Base-by-base conservation (phyloP, 1,284 basidiomycete genomes). In the Fomitopsis pinicola region DNA sequence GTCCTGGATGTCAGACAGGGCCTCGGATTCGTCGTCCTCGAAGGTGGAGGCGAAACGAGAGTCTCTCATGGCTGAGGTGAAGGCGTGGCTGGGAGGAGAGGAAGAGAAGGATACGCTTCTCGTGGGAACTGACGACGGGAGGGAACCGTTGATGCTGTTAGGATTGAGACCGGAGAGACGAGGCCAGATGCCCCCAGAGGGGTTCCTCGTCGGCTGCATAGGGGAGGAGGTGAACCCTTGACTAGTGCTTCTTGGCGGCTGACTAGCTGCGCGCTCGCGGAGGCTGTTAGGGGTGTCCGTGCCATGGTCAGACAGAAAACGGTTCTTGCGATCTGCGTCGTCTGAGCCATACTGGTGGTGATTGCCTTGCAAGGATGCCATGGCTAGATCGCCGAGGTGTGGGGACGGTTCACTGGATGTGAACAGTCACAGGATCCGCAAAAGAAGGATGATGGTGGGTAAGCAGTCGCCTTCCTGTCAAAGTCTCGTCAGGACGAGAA, bases 1-100 rank as follows among this genome's bases (percentile, higher is more conserved):
- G 62, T 73, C 72, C 60, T 71, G 66, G 53, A 68, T 77, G 68
- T 82, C 82, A 57, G 80, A 83, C 30, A 81, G 73, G 10, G 78
- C 79, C 61, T 87, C 86, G 2, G 81, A 82, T 73, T 90, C 88
- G 73, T 90, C 88, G 67, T 90, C 88, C 73, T 90, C 89, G 70
- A 89, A 83, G 3, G 86, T 87, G 57, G 85, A 87, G 9, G 82
- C 77, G 68, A 88, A 85, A 42, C 85, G 79, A 42, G 79, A 77
- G 58, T 86, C 87, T 61, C 87, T 83, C 80, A 89, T 85, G 42
- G 82, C 78, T 45, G 84, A 83, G 30, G 80, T 75, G 69, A 88
- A 86, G 58, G 81, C 79, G 48, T 78, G 75, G 65, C 80, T 79
- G 42, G 81, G 69, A 36, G 72, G 68, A 40, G 72, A 70, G 52